Base-by-base conservation (phyloP, 2,329 filamentous ascomycete genomes). In the Cordyceps cateniannulata region DNA sequence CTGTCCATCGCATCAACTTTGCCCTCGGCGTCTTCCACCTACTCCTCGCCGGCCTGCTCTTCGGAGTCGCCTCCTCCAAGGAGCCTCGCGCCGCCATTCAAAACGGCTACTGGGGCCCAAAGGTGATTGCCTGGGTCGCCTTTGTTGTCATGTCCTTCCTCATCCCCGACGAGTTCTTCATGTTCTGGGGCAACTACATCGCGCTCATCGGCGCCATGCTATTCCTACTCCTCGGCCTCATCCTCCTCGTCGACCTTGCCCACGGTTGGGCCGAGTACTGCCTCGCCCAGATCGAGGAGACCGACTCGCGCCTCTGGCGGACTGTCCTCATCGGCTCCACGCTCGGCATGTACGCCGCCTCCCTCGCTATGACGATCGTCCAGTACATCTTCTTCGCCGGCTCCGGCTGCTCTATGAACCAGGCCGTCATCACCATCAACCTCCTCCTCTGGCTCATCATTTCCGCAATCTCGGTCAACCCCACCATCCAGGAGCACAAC, bases 81-180 rank as follows among this genome's bases (percentile, higher is more conserved):
- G 90, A 96, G 72, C 89, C 89, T 49, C 88, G 95, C 65, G 93
- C 95, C 2, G 84, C 86, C 20, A 83, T 99, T 59, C 95, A 99
- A 72, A 99, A 99, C 76, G 95, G 93, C n/a, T 99, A 91, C 76
- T 99, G 95, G 95, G 95, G 93, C 1, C 95, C 95, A 50, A 99
- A 99, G 78, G 83, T 99, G 62, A 85, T 97, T 63, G 85, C 87
- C 57, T 99, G 95, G 95, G 72, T 97, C 54, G 85, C 81, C 16
- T 84, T 98, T 66, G 86, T 98, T 63, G 90, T 97, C 62, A 72
- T 96, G 62, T 96, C 93, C 27, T 99, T 98, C 79, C 85, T 99
- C 69, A 97, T 99, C 61, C 95, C 95, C 18, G 93, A 99, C 71
- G 81, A 80, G 29, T 98, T 99, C 81, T 98, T 97, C 77, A 85